Evolutionary conservation across 2,329 filamentous ascomycete genomes (phyloP).

Genomic region (Sarocladium kiliense): DNA sequence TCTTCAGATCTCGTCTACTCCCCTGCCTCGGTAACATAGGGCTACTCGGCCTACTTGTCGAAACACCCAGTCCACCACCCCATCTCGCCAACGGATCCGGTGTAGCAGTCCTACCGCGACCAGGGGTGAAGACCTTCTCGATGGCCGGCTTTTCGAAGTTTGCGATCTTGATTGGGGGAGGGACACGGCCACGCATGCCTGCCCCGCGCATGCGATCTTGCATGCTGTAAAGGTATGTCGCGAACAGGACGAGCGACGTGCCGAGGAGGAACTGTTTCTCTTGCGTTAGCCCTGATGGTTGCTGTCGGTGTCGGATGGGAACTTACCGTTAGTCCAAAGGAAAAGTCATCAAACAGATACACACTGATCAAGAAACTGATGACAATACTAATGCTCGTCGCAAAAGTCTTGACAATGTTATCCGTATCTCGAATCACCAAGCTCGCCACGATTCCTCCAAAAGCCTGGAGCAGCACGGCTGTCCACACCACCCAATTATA

Average conservation of each 20-base stretch:
- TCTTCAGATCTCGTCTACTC: slow-evolving; percentile 32
- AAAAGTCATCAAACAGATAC: slow-evolving; percentile 71
- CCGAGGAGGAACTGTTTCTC: slow-evolving; percentile 71
- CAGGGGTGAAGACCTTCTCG: slow-evolving; percentile 38
- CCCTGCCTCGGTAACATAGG: slow-evolving; percentile 36
- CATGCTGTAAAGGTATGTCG: slow-evolving; percentile 80
- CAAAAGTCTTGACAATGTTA: slow-evolving; percentile 91
- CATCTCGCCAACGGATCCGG: background rate
- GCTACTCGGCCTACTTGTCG: slow-evolving; percentile 42
- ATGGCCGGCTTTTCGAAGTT: slow-evolving; percentile 71
- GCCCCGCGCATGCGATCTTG: slow-evolving; percentile 55
- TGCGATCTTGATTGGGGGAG: slow-evolving; percentile 63
- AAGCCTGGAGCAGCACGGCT: slow-evolving; percentile 75
- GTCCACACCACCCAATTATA: slow-evolving; percentile 92
- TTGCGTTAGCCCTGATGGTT: slow-evolving; percentile 3
- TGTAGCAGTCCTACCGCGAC: background rate
- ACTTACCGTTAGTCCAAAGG: slow-evolving; percentile 67
- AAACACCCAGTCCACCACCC: slow-evolving; percentile 27
- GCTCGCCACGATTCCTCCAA: slow-evolving; percentile 72
- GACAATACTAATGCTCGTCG: slow-evolving; percentile 86
- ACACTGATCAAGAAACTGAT: slow-evolving; percentile 82
- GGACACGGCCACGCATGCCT: slow-evolving; percentile 37
- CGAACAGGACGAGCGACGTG: slow-evolving; percentile 69
- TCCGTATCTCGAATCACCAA: slow-evolving; percentile 36
- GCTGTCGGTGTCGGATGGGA: background rate